These are phyloP conservation scores for Adansonia grandidieri DNA, from an alignment of 441 rosid species.

Conservation along the genomic window DNA sequence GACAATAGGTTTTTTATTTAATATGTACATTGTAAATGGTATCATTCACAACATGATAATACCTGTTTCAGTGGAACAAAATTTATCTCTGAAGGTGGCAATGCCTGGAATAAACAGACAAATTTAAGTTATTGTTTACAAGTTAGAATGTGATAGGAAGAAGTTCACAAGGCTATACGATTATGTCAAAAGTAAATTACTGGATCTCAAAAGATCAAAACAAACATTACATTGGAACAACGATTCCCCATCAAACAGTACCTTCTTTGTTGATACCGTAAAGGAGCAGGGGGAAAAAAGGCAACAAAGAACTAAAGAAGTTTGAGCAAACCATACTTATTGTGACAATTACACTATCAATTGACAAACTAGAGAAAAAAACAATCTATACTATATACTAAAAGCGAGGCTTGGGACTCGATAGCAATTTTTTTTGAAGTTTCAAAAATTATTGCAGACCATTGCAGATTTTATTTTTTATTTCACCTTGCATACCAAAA, in stretches of 20 bases:
- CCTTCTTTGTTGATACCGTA: background rate
- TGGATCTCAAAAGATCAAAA: background rate
- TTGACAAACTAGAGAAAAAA: background rate
- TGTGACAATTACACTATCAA: background rate
- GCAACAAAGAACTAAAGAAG: background rate
- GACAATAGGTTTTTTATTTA: background rate
- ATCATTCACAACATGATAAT: constrained; percentile 13
- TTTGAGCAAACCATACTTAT: background rate
- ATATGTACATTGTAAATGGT: background rate
- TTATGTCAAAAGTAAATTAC: background rate
- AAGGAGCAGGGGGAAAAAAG: background rate
- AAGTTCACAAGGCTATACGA: background rate
- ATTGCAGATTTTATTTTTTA: no score
- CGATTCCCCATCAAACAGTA: background rate
- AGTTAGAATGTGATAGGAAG: background rate
- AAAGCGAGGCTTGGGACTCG: no score
- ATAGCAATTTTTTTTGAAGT: no score
- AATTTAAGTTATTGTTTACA: constrained; percentile 12
- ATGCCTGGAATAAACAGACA: constrained; percentile 61
- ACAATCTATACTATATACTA: background rate
- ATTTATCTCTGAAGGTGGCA: constrained; percentile 74
- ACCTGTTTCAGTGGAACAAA: constrained; percentile 94
- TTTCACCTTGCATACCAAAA: no score
- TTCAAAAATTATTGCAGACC: no score
- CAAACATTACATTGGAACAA: background rate